These are phyloP conservation scores for Dendrobium catenatum DNA, from an alignment of 106 monocot genomes.

Conservation along the genomic window DNA sequence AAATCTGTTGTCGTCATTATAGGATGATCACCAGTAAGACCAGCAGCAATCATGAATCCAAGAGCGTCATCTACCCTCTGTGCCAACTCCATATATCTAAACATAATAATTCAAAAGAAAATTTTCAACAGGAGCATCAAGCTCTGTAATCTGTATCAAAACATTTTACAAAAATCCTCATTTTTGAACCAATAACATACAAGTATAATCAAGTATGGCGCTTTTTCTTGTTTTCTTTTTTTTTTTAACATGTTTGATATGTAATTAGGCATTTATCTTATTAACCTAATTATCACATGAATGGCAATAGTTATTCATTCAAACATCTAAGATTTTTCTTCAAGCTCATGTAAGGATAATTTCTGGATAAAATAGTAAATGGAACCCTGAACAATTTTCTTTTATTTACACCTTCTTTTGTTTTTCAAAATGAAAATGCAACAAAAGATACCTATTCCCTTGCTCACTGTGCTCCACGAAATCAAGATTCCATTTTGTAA, in stretches of 20 bases:
- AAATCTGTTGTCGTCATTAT: constrained; percentile 20
- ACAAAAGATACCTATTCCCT: not conserved
- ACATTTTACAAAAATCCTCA: no score
- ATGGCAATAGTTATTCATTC: not conserved
- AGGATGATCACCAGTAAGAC: constrained; percentile 17
- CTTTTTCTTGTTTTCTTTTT: no score
- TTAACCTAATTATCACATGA: not conserved
- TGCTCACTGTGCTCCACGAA: not conserved
- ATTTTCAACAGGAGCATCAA: no score
- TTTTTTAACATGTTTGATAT: no score
- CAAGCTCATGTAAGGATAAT: not conserved
- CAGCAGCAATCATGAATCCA: constrained; percentile 21
- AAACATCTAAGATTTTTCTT: not conserved
- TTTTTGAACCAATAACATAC: no score
- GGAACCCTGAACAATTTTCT: not conserved
- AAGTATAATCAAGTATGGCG: no score
- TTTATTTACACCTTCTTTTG: not conserved
- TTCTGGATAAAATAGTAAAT: not conserved
- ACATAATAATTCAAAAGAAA: no score
- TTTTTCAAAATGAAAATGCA: not conserved
- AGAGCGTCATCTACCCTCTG: constrained; percentile 17
- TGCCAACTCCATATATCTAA: constrained; percentile 16
- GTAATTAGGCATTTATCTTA: no score
- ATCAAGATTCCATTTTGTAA: not conserved
- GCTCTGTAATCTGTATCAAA: no score